Conservation (phyloP, 352 stramenopile genomes). For the Blastocystis sp. region DNA sequence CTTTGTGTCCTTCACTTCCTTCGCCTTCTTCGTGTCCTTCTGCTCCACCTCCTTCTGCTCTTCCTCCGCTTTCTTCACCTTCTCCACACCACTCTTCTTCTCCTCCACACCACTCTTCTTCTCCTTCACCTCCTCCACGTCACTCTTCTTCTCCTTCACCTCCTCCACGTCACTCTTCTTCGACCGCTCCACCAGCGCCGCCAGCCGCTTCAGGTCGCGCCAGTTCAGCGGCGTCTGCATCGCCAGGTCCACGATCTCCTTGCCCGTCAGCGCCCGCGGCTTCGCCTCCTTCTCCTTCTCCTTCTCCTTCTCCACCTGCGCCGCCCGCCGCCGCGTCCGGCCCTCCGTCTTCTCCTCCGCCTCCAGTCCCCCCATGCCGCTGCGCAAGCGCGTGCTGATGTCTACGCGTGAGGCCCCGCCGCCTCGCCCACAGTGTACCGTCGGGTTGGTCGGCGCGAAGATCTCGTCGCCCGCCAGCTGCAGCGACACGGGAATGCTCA, state of each 20-base stretch:
- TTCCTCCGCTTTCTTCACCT: background rate
- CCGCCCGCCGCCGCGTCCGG: constrained; percentile 82
- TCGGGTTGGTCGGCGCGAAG: no score
- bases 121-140: constrained; percentile 21
- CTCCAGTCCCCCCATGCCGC: background rate
- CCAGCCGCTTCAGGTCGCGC: constrained; percentile 68
- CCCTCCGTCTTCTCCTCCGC: background rate
- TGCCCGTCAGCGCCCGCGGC: constrained; percentile 79
- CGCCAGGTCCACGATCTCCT: constrained; percentile 70
- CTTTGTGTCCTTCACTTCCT: background rate
- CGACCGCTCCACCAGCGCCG: background rate
- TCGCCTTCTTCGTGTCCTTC: background rate
- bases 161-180: background rate
- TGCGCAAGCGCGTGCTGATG: no score
- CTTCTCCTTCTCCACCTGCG: constrained; percentile 79
- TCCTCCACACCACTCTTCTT: background rate
- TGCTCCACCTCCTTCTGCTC: background rate
- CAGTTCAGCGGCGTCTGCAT: background rate
- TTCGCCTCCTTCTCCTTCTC: constrained; percentile 81
- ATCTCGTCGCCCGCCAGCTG: no score
- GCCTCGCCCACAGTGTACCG: no score
- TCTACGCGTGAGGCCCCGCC: no score
- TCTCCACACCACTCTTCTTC: background rate
- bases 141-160: background rate
- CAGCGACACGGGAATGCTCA: no score